Percentiles rank a stretch among this genome's conserved stretches.
Conservation (phyloP, 768 basidiomycete species). For the Calvatia gigantea region DNA sequence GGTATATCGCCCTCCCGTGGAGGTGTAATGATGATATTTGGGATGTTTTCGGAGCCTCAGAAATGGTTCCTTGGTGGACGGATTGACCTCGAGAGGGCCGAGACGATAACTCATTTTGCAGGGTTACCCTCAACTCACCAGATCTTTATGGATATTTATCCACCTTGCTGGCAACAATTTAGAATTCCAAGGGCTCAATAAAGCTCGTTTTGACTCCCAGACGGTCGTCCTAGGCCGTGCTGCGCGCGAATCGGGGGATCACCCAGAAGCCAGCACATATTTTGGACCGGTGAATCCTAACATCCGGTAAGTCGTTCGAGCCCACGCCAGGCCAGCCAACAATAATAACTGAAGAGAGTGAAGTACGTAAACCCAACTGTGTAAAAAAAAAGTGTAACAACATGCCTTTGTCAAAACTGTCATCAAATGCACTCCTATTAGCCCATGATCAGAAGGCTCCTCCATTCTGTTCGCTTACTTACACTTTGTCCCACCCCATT, state of each 20-base stretch:
- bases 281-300: too few species aligned
- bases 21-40: constrained; percentile 58
- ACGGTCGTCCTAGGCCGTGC: neutral
- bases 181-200: neutral
- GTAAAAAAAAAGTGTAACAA: too few species aligned
- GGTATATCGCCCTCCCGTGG: constrained; percentile 45
- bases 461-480: constrained; percentile 74
- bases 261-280: too few species aligned
- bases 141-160: neutral
- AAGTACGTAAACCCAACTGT: constrained; percentile 26
- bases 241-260: too few species aligned
- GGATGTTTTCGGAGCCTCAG: constrained; percentile 47
- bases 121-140: neutral
- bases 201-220: neutral
- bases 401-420: constrained; percentile 27
- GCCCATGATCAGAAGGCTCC: constrained; percentile 42
- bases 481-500: constrained; percentile 12
- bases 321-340: too few species aligned
- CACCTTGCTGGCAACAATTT: neutral
- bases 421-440: constrained; percentile 19
- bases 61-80: constrained; percentile 37
- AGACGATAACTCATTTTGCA: constrained; percentile 13
- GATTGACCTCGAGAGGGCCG: constrained; percentile 29
- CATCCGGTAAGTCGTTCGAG: too few species aligned
- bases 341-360: constrained; percentile 36